Conservation (phyloP, 2,329 filamentous ascomycete species). For the Xylariaceae sp. region DNA sequence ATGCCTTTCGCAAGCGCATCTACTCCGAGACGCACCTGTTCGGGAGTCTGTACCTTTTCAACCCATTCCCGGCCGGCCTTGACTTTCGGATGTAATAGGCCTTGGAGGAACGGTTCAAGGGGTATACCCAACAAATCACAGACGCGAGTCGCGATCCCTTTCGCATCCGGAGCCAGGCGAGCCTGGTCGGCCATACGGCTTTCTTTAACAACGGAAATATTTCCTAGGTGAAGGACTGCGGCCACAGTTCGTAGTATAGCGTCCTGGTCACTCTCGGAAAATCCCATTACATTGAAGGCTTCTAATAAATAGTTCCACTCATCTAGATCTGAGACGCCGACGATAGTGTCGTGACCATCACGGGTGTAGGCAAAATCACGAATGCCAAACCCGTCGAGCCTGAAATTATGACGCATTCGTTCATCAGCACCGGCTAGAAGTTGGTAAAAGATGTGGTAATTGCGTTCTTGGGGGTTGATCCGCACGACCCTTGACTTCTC, state of each 20-base stretch:
- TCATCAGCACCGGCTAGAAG: slow-evolving; percentile 77
- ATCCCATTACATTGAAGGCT: slow-evolving; percentile 91
- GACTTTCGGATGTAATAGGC: slow-evolving; percentile 84
- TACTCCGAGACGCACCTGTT: slow-evolving; percentile 85
- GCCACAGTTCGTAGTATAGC: slow-evolving; percentile 84
- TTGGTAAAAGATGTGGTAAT: slow-evolving; percentile 98
- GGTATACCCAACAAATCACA: slow-evolving; percentile 82
- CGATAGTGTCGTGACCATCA: slow-evolving; percentile 86
- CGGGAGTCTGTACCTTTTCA: slow-evolving; percentile 94
- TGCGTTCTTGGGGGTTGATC: slow-evolving; percentile 81
- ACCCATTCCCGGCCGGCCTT: slow-evolving; percentile 98
- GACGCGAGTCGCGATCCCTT: slow-evolving; percentile 70
- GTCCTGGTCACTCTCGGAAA: slow-evolving; percentile 76
- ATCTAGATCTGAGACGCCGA: slow-evolving; percentile 80
- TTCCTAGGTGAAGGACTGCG: slow-evolving; percentile 88
- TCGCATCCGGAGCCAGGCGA: slow-evolving; percentile 69
- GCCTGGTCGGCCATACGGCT: slow-evolving; percentile 90
- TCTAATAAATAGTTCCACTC: slow-evolving; percentile 91
- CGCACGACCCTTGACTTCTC: slow-evolving; percentile 97
- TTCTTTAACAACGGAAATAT: slow-evolving; percentile 84
- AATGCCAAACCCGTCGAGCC: slow-evolving; percentile 69
- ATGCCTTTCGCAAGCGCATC: slow-evolving; percentile 95
- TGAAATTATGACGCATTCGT: slow-evolving; percentile 68
- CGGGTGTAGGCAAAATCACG: slow-evolving; percentile 90
- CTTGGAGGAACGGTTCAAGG: slow-evolving; percentile 79